Evolutionary conservation across 495 filamentous ascomycete genomes (phyloP).

Genomic region (Lasiosphaeria hispida): DNA sequence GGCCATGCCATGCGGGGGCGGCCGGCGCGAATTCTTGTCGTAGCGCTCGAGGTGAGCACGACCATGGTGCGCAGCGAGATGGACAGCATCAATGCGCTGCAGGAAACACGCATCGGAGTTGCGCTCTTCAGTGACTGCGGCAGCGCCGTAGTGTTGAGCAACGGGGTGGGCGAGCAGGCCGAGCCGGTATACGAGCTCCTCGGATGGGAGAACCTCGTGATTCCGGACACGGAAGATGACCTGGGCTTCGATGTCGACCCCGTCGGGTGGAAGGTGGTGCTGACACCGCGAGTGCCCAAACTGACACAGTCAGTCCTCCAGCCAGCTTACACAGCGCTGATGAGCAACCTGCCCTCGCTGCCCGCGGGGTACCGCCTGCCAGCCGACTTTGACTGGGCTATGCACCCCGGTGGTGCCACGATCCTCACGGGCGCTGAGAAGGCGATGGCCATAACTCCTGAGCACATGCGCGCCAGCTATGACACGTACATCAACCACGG

Average conservation of each 20-base stretch:
- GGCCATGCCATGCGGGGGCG: slow-evolving; percentile 51
- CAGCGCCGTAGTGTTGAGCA: slow-evolving; percentile 57
- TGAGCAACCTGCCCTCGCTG: slow-evolving; percentile 40
- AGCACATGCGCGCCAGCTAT: slow-evolving; percentile 60
- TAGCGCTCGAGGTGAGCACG: slow-evolving; percentile 61
- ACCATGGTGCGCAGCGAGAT: slow-evolving; percentile 58
- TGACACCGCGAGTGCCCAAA: slow-evolving; percentile 55
- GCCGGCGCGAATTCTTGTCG: slow-evolving; percentile 55
- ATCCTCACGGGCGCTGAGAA: slow-evolving; percentile 61
- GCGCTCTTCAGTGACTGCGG: slow-evolving; percentile 65
- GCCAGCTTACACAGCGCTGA: slow-evolving; percentile 49
- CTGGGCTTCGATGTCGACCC: slow-evolving; percentile 61
- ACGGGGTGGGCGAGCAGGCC: slow-evolving; percentile 43
- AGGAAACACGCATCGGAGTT: slow-evolving; percentile 56
- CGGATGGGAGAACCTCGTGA: slow-evolving; percentile 56
- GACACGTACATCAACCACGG: slow-evolving; percentile 63
- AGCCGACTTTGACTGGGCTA: slow-evolving; percentile 63
- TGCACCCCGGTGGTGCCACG: slow-evolving; percentile 64
- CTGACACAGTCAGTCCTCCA: slow-evolving; percentile 46
- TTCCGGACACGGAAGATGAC: slow-evolving; percentile 55
- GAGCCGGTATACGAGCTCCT: slow-evolving; percentile 54
- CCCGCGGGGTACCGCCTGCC: slow-evolving; percentile 40
- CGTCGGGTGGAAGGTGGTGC: slow-evolving; percentile 60
- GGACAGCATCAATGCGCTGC: slow-evolving; percentile 49
- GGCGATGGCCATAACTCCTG: slow-evolving; percentile 50